Evolutionary conservation across 768 basidiomycete genomes (phyloP).

Genomic region (Agaricus blazei): DNA sequence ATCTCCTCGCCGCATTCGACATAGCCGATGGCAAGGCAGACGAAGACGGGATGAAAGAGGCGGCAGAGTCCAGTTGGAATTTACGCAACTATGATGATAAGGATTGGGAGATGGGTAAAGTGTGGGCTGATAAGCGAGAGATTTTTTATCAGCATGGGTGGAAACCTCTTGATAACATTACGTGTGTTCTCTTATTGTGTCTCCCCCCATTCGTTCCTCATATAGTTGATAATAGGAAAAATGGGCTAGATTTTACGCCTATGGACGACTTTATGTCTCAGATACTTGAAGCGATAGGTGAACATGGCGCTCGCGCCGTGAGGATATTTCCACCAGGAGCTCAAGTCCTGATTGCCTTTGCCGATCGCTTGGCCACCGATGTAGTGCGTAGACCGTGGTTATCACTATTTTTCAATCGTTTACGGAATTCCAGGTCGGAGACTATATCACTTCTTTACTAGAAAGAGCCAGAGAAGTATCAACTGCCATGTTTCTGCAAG

Average conservation of each 20-base stretch:
- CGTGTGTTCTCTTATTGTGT: conserved; percentile 38
- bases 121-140: conserved; percentile 94
- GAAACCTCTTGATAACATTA: conserved; percentile 80
- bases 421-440: conserved; percentile 58
- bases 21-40: conserved; percentile 70
- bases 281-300: conserved; percentile 56
- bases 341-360: conserved; percentile 74
- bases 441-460: conserved; percentile 79
- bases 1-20: conserved; percentile 84
- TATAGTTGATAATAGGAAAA: conserved; percentile 25
- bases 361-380: conserved; percentile 80
- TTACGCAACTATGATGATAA: conserved; percentile 49
- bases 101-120: conserved; percentile 91
- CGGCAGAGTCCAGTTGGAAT: conserved; percentile 82
- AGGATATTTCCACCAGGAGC: conserved; percentile 82
- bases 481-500: conserved; percentile 69
- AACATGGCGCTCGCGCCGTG: conserved; percentile 77
- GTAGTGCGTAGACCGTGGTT: conserved; percentile 47
- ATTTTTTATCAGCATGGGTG: conserved; percentile 87
- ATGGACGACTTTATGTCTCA: conserved; percentile 89
- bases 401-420: not conserved
- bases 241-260: conserved; percentile 76
- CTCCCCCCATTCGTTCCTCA: too few relatives aligned
- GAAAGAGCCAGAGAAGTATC: conserved; percentile 73
- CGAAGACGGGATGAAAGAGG: conserved; percentile 74